Evolutionary conservation across 345 rosid species (phyloP).

Genomic region (Trapa incisa): DNA sequence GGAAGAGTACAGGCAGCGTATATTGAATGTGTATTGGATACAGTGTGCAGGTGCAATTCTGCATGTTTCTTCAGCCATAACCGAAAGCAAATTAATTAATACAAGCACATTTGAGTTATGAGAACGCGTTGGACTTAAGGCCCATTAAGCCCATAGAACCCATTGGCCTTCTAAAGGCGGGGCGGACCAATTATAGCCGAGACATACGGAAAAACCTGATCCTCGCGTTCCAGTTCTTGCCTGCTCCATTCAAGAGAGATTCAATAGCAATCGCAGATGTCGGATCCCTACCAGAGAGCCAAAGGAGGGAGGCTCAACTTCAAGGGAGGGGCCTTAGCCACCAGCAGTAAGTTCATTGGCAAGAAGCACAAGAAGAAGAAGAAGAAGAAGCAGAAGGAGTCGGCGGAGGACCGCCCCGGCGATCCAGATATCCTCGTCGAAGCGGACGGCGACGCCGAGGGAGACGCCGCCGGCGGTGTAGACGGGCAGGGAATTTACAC

Average conservation of each 20-base stretch:
- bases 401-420: conserved; percentile 11
- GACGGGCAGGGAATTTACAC: conserved; percentile 34
- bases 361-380: conserved; percentile 34
- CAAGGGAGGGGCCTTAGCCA: conserved; percentile 68
- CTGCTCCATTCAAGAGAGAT: too few relatives aligned
- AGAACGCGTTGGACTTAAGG: too few relatives aligned
- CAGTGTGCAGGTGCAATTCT: too few relatives aligned
- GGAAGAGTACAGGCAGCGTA: too few relatives aligned
- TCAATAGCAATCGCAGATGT: conserved; percentile 20
- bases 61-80: too few relatives aligned
- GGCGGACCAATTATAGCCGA: not conserved
- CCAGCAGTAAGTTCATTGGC: conserved; percentile 46
- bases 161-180: not conserved
- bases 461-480: conserved; percentile 4
- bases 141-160: not conserved
- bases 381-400: conserved; percentile 28
- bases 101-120: too few relatives aligned
- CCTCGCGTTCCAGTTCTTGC: not conserved
- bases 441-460: conserved; percentile 9
- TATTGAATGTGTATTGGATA: too few relatives aligned
- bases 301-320: conserved; percentile 60
- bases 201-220: not conserved
- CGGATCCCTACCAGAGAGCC: conserved; percentile 61
- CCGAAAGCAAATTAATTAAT: too few relatives aligned
- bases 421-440: conserved; percentile 8